These are phyloP conservation scores for Pseudonectria buxi DNA, from an alignment of 2,329 filamentous ascomycete genomes.

Conservation along the genomic window DNA sequence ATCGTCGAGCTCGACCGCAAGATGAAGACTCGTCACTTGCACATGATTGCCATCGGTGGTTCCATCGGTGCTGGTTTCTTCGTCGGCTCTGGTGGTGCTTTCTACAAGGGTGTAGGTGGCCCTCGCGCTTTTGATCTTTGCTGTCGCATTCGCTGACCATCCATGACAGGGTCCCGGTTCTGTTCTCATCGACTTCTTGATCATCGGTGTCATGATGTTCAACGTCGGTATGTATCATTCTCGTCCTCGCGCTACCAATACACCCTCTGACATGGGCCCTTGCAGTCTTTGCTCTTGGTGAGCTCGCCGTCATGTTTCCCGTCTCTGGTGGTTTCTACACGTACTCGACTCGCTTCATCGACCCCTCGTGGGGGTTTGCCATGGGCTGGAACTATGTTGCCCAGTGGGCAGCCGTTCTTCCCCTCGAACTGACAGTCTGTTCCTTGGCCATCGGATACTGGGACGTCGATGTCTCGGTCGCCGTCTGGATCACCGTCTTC, in stretches of 20 bases:
- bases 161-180: constrained; percentile 28
- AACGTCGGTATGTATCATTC: constrained; percentile 36
- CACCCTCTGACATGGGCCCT: no score
- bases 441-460: constrained; percentile 42
- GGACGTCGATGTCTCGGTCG: constrained; percentile 36
- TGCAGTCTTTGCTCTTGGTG: constrained; percentile 53
- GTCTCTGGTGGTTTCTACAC: constrained; percentile 54
- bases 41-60: constrained; percentile 23
- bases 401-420: constrained; percentile 39
- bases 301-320: constrained; percentile 32
- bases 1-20: constrained; percentile 17
- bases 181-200: constrained; percentile 43
- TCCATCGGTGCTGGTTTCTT: constrained; percentile 55
- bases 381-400: constrained; percentile 46
- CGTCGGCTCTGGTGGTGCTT: constrained; percentile 48
- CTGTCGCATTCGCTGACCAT: no score
- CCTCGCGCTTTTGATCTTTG: neutral
- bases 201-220: constrained; percentile 55
- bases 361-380: constrained; percentile 39
- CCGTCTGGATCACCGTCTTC: constrained; percentile 52
- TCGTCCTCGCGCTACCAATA: no score
- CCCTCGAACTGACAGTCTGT: constrained; percentile 44
- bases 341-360: constrained; percentile 48
- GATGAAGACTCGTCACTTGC: constrained; percentile 22
- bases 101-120: constrained; percentile 37